Conservation (phyloP, 23 red algal genomes). For the Rhodosorus marinus region DNA sequence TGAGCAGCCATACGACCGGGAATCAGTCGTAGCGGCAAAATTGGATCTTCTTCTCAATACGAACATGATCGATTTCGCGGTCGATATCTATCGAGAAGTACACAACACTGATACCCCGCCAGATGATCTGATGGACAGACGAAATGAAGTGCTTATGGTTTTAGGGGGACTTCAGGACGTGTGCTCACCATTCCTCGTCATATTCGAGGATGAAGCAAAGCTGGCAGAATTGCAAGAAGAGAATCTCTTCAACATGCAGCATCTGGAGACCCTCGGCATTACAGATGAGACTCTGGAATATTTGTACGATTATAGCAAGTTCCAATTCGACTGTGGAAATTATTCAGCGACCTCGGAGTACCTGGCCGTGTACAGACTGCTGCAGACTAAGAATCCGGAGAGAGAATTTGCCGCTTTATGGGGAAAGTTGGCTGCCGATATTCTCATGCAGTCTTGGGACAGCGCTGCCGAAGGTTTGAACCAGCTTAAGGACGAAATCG, state of each 20-base stretch:
- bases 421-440: constrained; percentile 77
- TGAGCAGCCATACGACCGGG: constrained; percentile 11
- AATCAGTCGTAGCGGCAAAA: constrained; percentile 46
- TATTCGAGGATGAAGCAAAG: constrained; percentile 35
- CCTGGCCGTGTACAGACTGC: constrained; percentile 52
- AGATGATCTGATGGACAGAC: constrained; percentile 30
- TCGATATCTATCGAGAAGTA: constrained; percentile 50
- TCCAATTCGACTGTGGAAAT: constrained; percentile 93
- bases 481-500: constrained; percentile 54
- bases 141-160: constrained; percentile 59
- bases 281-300: constrained; percentile 55
- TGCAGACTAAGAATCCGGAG: constrained; percentile 39
- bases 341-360: constrained; percentile 53
- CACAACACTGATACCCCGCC: constrained; percentile 31
- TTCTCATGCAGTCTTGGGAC: constrained; percentile 57
- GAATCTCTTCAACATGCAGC: constrained; percentile 23
- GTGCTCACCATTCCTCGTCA: constrained; percentile 27
- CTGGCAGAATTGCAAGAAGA: constrained; percentile 16
- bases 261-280: constrained; percentile 24
- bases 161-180: constrained; percentile 49
- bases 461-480: constrained; percentile 56
- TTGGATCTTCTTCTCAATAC: constrained; percentile 66
- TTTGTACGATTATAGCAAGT: constrained; percentile 73
- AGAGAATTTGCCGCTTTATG: constrained; percentile 58
- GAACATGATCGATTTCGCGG: constrained; percentile 91